Base-by-base conservation (phyloP, 805 yeast species). In the Wickerhamiella sorbophila region DNA sequence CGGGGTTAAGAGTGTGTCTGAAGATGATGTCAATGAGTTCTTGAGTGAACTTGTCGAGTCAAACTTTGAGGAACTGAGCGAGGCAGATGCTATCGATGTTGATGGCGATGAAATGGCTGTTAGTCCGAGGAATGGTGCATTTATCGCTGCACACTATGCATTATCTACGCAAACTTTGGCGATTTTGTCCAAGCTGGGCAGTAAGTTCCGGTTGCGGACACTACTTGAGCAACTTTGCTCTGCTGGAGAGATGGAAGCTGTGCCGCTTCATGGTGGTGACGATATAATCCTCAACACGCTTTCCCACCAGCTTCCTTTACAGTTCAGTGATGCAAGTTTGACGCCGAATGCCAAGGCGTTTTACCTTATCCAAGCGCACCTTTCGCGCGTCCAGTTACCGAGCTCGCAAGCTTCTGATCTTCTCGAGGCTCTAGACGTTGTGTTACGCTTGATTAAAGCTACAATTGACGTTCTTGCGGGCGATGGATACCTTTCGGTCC, bases 21-120 rank as follows among this genome's bases (percentile, higher is more conserved):
- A 74, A 35, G 59, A 70, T 24, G 94, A 93, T 0, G 58, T 88
- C 5, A 84, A 94, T 1, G 87, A 80, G 41, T 84, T 69, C 57
- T 61, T 91, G 33, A 86, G 96, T 0, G 95, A 86, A 37, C 55
- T 85, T 10, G 79, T 88, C 10, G 97, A 91, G 54, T 63, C 61
- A 4, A 67, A 83, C 0, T 53, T 88, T 47, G 67, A 67, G 26
- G 93, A 83, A 17, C 64, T 91, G 35, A 58, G 55, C 3, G 56
- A 58, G 15, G 71, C 76, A 1, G 74, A 74, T 26, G 53, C 87
- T 44, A 67, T 91, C 35, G 86, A 79, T 48, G 26, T 15, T 2
- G 48, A 46, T 18, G 48, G 42, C 9, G 71, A 71, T 10, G 64
- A 64, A 4, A 24, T 49, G 26, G 41, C 20, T 0, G 42, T 88